A percentile compares a stretch with the other conserved stretches of the same genome.
Conservation (phyloP, 176 grass and related monocot species). For the Neostapfia colusana region DNA sequence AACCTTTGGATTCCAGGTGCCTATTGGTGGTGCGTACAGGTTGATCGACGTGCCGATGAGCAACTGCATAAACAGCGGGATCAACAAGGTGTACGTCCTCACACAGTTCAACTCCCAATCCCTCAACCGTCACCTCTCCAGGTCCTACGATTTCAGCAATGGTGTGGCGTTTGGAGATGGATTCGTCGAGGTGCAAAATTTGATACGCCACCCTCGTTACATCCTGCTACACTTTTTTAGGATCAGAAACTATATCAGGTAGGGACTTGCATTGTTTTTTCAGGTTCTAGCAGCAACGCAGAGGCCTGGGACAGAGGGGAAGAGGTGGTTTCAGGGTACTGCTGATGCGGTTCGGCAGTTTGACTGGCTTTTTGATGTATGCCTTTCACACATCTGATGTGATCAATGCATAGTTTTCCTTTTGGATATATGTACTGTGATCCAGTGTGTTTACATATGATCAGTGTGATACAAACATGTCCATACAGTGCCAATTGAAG, state of each 20-base stretch:
- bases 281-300: conserved; percentile 92
- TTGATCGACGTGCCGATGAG: conserved; percentile 95
- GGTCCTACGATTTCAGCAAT: conserved; percentile 73
- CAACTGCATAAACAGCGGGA: conserved; percentile 93
- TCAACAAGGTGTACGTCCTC: conserved; percentile 93
- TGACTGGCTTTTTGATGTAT: conserved; percentile 88
- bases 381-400: neutral
- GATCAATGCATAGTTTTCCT: neutral
- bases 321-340: conserved; percentile 90
- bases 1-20: conserved; percentile 50
- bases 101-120: conserved; percentile 92
- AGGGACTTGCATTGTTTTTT: neutral
- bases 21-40: conserved; percentile 83
- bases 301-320: conserved; percentile 65
- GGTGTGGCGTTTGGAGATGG: conserved; percentile 64
- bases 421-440: neutral
- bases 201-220: neutral
- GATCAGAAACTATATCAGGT: conserved; percentile 4
- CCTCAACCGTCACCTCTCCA: conserved; percentile 79
- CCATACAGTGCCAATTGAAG: no score
- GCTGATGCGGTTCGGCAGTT: conserved; percentile 89
- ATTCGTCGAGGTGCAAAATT: conserved; percentile 67
- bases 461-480: neutral
- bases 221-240: neutral
- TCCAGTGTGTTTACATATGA: neutral